phyloP scores from a whole-genome alignment of 1,139 yeast genomes.

The Meyerozyma athensensis region DNA sequence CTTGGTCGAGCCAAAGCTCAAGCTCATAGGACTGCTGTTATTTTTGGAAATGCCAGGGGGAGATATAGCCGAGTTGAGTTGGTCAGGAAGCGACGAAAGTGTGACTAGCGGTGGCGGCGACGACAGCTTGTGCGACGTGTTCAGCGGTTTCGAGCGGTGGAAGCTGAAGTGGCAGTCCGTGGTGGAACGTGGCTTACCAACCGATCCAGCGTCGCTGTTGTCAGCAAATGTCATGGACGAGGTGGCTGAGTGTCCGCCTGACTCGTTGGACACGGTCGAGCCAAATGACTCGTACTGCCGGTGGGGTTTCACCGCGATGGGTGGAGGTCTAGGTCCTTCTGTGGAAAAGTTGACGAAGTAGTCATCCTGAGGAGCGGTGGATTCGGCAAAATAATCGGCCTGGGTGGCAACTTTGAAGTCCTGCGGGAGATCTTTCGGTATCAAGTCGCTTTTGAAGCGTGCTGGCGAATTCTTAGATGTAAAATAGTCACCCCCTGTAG shows the following conservation, averaged over 20 bases:
- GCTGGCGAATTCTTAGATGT: conserved; percentile 10
- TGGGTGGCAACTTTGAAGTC: conserved; percentile 1
- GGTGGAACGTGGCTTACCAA: not conserved
- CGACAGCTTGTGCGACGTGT: not conserved
- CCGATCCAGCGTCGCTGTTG: not conserved
- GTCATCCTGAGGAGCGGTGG: conserved; percentile 6
- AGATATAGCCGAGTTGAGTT: not conserved
- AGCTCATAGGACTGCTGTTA: conserved; percentile 6
- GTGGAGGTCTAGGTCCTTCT: conserved; percentile 9
- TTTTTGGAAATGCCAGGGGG: not conserved
- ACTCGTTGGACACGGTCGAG: not conserved
- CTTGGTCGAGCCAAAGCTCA: conserved; percentile 8
- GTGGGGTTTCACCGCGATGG: not conserved
- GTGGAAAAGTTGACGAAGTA: conserved; percentile 9
- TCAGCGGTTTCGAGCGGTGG: not conserved
- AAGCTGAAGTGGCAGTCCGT: not conserved
- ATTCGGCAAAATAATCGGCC: conserved; percentile 1
- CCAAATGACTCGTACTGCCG: not conserved
- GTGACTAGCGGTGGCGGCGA: not conserved
- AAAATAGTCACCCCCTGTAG: conserved; percentile 15
- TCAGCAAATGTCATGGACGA: conserved; percentile 1
- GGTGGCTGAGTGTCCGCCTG: not conserved
- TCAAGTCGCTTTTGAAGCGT: conserved; percentile 3
- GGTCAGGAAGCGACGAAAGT: not conserved
- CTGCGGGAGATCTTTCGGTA: conserved; percentile 4